A percentile compares a stretch with the other conserved stretches of the same genome.
Conservation (phyloP, 148 eudicot species). For the Pouteria glomerata region DNA sequence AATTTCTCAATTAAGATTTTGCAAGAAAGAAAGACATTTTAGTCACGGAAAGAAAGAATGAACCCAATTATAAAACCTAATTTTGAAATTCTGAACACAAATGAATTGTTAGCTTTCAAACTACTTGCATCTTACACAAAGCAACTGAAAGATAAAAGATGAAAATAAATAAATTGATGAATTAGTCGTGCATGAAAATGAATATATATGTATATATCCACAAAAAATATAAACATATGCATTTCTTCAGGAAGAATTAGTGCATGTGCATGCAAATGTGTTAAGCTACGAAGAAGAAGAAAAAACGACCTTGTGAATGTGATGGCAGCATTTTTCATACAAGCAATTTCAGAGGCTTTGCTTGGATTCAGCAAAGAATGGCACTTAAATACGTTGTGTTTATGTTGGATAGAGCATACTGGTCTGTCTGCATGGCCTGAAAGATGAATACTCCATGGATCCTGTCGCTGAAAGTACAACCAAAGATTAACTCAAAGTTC, state of each 20-base stretch:
- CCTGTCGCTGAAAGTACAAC: conserved; percentile 43
- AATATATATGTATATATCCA: background rate
- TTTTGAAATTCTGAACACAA: background rate
- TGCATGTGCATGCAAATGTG: background rate
- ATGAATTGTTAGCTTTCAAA: background rate
- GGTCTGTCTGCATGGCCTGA: conserved; percentile 35
- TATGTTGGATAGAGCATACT: conserved; percentile 28
- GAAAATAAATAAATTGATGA: background rate
- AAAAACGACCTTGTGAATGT: conserved; percentile 55
- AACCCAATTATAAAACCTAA: background rate
- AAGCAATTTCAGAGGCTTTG: conserved; percentile 34
- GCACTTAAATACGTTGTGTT: conserved; percentile 39
- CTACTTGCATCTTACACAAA: background rate
- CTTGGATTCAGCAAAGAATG: conserved; percentile 44
- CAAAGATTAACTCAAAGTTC: background rate
- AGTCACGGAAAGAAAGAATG: background rate
- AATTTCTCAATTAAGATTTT: background rate
- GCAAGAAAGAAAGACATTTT: background rate
- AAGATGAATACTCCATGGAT: conserved; percentile 38
- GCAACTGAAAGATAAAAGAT: background rate
- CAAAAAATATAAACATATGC: background rate
- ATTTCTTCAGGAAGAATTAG: background rate
- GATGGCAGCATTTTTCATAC: conserved; percentile 45
- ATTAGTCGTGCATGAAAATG: background rate
- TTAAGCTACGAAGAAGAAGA: background rate